A percentile compares a stretch with the other conserved stretches of the same genome.
Conservation (phyloP, 2,329 filamentous ascomycete species). For the Fulvia fulva region DNA sequence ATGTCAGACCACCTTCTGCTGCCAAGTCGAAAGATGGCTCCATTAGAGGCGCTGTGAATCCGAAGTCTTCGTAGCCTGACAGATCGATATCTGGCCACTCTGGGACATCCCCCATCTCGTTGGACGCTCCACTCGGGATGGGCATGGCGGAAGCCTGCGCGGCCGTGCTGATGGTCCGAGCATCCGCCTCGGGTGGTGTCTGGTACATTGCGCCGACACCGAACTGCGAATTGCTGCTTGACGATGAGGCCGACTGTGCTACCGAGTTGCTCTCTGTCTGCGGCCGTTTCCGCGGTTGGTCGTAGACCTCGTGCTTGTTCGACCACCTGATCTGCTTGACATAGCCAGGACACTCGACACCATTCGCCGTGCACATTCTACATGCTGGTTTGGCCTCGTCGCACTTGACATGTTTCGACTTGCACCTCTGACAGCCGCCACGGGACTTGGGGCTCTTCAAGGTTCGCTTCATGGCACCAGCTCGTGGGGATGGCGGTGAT, state of each 20-base stretch:
- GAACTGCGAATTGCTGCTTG: not conserved
- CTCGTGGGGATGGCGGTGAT: not conserved
- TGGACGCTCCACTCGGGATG: not conserved
- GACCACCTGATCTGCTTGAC: conserved; percentile 47
- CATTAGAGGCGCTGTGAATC: not conserved
- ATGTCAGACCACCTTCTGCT: not conserved
- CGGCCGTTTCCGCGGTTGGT: not conserved
- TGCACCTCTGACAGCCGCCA: conserved; percentile 30
- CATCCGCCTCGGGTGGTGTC: not conserved
- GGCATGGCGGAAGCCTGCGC: not conserved
- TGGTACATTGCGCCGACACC: not conserved
- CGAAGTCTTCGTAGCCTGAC: conserved; percentile 6
- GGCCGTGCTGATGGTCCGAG: not conserved
- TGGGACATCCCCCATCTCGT: not conserved
- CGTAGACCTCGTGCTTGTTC: conserved; percentile 46
- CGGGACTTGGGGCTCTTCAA: conserved; percentile 29
- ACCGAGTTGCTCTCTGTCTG: not conserved
- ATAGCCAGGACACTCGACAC: conserved; percentile 45
- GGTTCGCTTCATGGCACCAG: conserved; percentile 2
- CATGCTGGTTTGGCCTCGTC: conserved; percentile 43
- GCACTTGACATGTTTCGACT: conserved; percentile 37
- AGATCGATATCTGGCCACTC: conserved; percentile 7
- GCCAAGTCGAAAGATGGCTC: not conserved
- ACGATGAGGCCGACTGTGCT: not conserved
- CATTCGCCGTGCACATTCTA: conserved; percentile 42